Evolutionary conservation across 768 basidiomycete species (phyloP).

Genomic region (Psilocybe cyanescens): DNA sequence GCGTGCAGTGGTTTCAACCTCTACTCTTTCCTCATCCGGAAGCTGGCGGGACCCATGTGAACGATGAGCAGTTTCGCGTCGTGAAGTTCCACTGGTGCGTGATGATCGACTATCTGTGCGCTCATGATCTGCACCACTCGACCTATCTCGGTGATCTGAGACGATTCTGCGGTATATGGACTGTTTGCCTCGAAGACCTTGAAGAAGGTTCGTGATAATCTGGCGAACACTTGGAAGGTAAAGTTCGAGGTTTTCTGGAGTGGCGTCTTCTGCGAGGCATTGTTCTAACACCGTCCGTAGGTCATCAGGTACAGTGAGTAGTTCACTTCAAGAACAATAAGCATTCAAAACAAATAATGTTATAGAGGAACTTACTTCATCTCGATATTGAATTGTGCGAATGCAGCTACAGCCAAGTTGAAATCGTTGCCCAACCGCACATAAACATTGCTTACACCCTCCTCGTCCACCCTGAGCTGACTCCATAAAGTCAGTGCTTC

Average conservation of each 20-base stretch:
- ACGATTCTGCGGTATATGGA: slow-evolving; percentile 80
- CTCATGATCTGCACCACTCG: slow-evolving; percentile 50
- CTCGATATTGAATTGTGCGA: slow-evolving; percentile 81
- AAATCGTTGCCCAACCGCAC: slow-evolving; percentile 97
- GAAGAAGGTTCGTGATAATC: slow-evolving; percentile 92
- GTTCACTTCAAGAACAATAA: slow-evolving; percentile 60
- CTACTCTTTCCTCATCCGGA: slow-evolving; percentile 43
- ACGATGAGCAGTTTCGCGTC: slow-evolving; percentile 50
- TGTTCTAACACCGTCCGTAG: slow-evolving; percentile 88
- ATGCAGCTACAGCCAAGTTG: slow-evolving; percentile 90
- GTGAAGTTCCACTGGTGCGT: slow-evolving; percentile 46
- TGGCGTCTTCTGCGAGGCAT: slow-evolving; percentile 91
- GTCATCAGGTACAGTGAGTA: slow-evolving; percentile 86
- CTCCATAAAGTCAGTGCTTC: slow-evolving; percentile 91
- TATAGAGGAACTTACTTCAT: slow-evolving; percentile 73
- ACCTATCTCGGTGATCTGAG: slow-evolving; percentile 60
- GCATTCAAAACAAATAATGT: background rate
- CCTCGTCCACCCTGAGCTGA: slow-evolving; percentile 68
- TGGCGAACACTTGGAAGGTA: slow-evolving; percentile 90
- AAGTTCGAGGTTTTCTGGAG: slow-evolving; percentile 78
- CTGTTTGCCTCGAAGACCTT: slow-evolving; percentile 93
- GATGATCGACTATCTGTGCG: slow-evolving; percentile 64
- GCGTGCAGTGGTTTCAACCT: slow-evolving; percentile 37
- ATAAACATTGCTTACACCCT: slow-evolving; percentile 93
- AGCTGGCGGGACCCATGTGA: slow-evolving; percentile 49